Percentiles rank a stretch among this genome's conserved stretches.
Conservation (phyloP, 495 filamentous ascomycete genomes). For the Penicillium psychrofluorescens region DNA sequence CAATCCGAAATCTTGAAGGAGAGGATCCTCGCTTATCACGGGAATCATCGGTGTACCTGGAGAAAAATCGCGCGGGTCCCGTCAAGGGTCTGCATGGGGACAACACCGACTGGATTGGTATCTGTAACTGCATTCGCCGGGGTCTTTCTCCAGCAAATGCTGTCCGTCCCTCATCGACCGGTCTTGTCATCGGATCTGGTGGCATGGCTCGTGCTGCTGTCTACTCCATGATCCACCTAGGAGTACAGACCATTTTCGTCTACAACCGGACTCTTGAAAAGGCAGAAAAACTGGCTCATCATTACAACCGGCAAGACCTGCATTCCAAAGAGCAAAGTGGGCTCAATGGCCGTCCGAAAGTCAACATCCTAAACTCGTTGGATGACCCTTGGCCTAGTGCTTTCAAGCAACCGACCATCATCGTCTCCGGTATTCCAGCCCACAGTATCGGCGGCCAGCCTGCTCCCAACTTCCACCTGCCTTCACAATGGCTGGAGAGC, state of each 20-base stretch:
- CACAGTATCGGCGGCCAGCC: conserved; percentile 54
- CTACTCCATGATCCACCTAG: conserved; percentile 70
- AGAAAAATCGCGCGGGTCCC: conserved; percentile 55
- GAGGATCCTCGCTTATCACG: conserved; percentile 28
- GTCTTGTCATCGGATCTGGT: conserved; percentile 68
- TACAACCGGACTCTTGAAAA: conserved; percentile 58
- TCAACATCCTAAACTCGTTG: conserved; percentile 49
- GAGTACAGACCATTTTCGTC: conserved; percentile 67
- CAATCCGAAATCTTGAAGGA: conserved; percentile 51
- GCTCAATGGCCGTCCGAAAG: conserved; percentile 22
- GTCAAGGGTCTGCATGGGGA: conserved; percentile 66
- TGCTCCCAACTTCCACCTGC: conserved; percentile 63
- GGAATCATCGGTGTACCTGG: conserved; percentile 40
- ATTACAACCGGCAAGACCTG: conserved; percentile 53
- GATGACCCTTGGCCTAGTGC: conserved; percentile 54
- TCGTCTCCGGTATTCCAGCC: conserved; percentile 67
- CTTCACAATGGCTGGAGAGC: conserved; percentile 63
- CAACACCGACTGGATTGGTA: conserved; percentile 82
- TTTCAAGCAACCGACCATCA: conserved; percentile 63
- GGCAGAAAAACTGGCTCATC: conserved; percentile 55
- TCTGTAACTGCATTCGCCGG: conserved; percentile 58
- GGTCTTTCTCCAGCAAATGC: conserved; percentile 73
- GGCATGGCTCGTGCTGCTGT: conserved; percentile 77
- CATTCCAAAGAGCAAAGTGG: conserved; percentile 9
- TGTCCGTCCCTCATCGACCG: conserved; percentile 59